Evolutionary conservation across 176 grass and related monocot species (phyloP), one percentile per base, ranked within the genome.

Genomic region (Cenchrus purpureus): DNA sequence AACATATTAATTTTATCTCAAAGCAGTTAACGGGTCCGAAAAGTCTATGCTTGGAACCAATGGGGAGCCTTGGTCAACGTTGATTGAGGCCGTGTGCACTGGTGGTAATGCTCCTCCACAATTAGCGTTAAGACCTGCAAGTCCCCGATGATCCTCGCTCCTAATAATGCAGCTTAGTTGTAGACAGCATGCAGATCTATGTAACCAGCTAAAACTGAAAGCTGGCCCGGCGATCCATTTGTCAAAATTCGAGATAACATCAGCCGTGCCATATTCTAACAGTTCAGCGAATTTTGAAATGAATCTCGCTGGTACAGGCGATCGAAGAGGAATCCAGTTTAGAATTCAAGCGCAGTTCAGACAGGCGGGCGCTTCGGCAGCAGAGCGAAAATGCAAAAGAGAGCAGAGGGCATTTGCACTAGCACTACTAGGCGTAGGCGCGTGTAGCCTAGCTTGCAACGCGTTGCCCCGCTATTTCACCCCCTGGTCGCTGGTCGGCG

Each of bases 101-200:
- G 65, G 61, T 59, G 19, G 64, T 82, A 70, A 46, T 89, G 77
- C 31, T 9, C 77, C 62, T 20, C 77, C 83, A 80, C 69, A 71
- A 86, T 81, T 86, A 89, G 70, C 79, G 53, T 29, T 12, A 9
- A 37, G 28, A 44, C 20, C 19, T 16, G 19, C 54, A 77, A 46
- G 63, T 22, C 22, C 11, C 3, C 7, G 71, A 52, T 31, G 7
- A 52, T 46, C 12, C 49, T 53, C 71, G 49, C 5, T 48, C 65
- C 62, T 75, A 78, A 90, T 72, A 90, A 90, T 73, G 71, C 65
- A 14, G 63, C 71, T 49, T 86, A 77, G 83, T 86, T 90, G 88
- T 90, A 65, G 45, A 82, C 88, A 86, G 88, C 69, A 76, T 37
- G 83, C 46, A 66, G 32, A 40, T 43, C 42, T 76, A 20, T n/a